Evolutionary conservation across 2,329 filamentous ascomycete species (phyloP), one percentile per base, ranked within the genome.

Genomic region (Cryphonectria nitschkei): DNA sequence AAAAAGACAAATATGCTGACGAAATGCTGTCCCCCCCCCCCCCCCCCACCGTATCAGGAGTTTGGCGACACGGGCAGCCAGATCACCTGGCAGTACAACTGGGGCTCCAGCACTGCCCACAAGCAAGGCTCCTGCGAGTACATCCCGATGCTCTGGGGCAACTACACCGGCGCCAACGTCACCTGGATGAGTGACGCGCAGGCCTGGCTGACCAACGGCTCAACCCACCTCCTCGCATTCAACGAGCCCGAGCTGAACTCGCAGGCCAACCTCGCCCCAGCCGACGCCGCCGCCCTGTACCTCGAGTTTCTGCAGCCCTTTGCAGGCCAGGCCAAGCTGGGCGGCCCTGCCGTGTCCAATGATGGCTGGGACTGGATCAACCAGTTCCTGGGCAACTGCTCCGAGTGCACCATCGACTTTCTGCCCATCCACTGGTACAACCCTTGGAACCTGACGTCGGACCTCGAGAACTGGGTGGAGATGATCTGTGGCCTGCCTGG

Each of bases 361-460:
- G 83, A 81, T 62, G 78, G 76, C 14, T 79, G 84, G 39, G 75
- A 77, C 64, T 87, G 81, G 79, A 77, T 86, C n/a, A 73, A 74
- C 29, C 75, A 78, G 41, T 86, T 86, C 78, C 61, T 85, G 46
- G 68, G 71, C n/a, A 74, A 76, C 8, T 86, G 84, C 77, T 74
- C 73, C 19, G 77, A 74, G 60, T 85, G 82, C 79, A 78, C 77
- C 14, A 81, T 86, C 65, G 82, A 85, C 75, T 82, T 81, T 73
- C 73, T 85, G 69, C 78, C 80, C 73, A 78, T 85, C 50, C 84
- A 86, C 74, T 86, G 84, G 83, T 86, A 86, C 72, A 81, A 82
- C 69, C 74, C 76, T 41, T 77, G 77, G 54, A 74, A 75, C 61
- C 77, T 80, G 71, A 75, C 78, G 9, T 74, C 74, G 3, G 82